A percentile compares a stretch with the other conserved stretches of the same genome.
Evolutionary conservation across 140 eudicot species (phyloP).

Genomic region (Senecio squalidus): DNA sequence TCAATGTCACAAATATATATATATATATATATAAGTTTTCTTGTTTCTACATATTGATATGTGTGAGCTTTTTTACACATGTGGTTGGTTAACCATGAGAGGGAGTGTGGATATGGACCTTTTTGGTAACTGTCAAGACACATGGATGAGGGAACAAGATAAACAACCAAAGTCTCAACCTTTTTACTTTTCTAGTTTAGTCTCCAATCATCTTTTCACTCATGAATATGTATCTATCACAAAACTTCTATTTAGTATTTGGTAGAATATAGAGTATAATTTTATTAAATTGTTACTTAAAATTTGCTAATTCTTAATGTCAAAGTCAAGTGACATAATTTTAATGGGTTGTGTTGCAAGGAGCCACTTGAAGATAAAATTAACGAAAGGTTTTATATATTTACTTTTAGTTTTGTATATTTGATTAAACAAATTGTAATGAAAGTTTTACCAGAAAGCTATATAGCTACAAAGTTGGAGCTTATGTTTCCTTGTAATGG

Average conservation of each 20-base stretch:
- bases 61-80: too few relatives aligned
- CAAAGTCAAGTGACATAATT: not conserved
- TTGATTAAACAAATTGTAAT: not conserved
- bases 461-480: constrained; percentile 21
- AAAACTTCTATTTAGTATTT: too few relatives aligned
- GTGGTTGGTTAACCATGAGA: constrained; percentile 8
- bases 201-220: not conserved
- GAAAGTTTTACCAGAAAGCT: constrained; percentile 3
- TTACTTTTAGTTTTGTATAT: not conserved
- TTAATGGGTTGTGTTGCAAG: not conserved
- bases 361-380: not conserved
- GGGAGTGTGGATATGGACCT: not conserved
- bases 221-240: not conserved
- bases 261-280: too few relatives aligned
- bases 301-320: too few relatives aligned
- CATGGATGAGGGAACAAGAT: not conserved
- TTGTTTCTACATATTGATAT: too few relatives aligned
- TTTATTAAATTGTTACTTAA: too few relatives aligned
- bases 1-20: too few relatives aligned
- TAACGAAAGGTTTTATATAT: not conserved
- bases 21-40: too few relatives aligned
- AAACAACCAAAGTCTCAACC: constrained; percentile 1
- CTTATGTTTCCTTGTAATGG: constrained; percentile 15
- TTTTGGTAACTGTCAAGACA: not conserved
- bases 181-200: not conserved